phyloP scores from a whole-genome alignment of 768 basidiomycete genomes.

The Grammothele lineata region DNA sequence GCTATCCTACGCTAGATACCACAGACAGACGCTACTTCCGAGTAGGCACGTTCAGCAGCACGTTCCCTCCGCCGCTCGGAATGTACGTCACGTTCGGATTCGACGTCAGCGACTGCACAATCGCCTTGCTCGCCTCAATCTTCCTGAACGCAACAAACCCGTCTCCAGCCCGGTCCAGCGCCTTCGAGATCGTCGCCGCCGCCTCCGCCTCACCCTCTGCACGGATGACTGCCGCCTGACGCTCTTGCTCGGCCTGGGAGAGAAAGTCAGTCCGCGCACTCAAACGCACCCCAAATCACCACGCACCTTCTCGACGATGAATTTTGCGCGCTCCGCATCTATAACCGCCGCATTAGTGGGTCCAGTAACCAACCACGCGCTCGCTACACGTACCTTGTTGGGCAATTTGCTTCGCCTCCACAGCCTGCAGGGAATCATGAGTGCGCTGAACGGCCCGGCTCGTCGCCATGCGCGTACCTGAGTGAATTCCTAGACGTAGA shows the following conservation, averaged over 20 bases:
- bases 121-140: conserved; percentile 98
- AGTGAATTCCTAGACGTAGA: conserved; percentile 71
- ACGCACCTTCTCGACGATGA: conserved; percentile 94
- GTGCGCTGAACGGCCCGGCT: not conserved
- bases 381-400: conserved; percentile 73
- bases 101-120: conserved; percentile 75
- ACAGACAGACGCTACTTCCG: too few relatives aligned
- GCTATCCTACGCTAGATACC: too few relatives aligned
- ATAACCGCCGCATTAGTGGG: not conserved
- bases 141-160: conserved; percentile 92
- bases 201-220: conserved; percentile 99
- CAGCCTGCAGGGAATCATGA: conserved; percentile 51
- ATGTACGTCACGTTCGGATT: conserved; percentile 90
- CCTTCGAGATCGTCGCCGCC: conserved; percentile 85
- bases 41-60: conserved; percentile 81
- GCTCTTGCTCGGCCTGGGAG: conserved; percentile 94
- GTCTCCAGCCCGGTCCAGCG: conserved; percentile 91
- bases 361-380: not conserved
- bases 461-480: conserved; percentile 36
- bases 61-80: conserved; percentile 74
- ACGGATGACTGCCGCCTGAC: conserved; percentile 95
- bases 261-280: conserved; percentile 5
- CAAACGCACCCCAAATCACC: not conserved
- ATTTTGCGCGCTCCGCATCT: conserved; percentile 99
- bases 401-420: conserved; percentile 99